Evolutionary conservation across 768 basidiomycete species (phyloP), one percentile per base, ranked within the genome.

Genomic region (Ephemerocybe angulata): DNA sequence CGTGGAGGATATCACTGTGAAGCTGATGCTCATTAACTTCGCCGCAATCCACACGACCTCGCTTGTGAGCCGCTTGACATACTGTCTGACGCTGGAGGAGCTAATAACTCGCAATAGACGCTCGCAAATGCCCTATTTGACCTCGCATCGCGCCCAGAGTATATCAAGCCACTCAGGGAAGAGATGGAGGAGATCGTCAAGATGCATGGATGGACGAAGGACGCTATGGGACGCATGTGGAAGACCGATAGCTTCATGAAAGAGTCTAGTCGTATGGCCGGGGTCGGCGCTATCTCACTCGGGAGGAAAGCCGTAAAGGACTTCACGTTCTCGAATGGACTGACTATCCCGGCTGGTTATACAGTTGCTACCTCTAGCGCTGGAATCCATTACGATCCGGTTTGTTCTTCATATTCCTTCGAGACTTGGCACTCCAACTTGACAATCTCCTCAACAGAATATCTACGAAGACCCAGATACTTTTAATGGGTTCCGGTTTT

Each of bases 221-320:
- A 64, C 6, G 60, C 68, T 1, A 62, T 77, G 44, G 58, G 63
- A n/a, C 70, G 73, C 37, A 68, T 79, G 67, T 63, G 67, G 55
- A 72, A 73, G 59, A 48, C 77, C 22, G 76, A 78, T 53, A 79
- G 77, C 54, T 77, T 79, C 60, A 54, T 77, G 37, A 70, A 72
- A 48, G 78, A 56, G 31, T 42, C 49, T n/a, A 44, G 40, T 35
- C 25, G 55, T 3, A 17, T 50, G 4, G 22, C 38, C 12, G 40
- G 40, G 24, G 47, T 7, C 28, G 3, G 28, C 3, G 17, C 24
- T 70, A 3, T 69, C 68, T 15, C 67, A 72, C 53, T 74, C 50
- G 25, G 50, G 7, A 70, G 76, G 4, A 65, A 67, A 52, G 69
- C 66, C 1, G 50, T 74, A 27, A 62, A 70, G 50, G 73, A 76